Evolutionary conservation across 495 filamentous ascomycete species (phyloP).

Genomic region (Jackrogersella multiformis): DNA sequence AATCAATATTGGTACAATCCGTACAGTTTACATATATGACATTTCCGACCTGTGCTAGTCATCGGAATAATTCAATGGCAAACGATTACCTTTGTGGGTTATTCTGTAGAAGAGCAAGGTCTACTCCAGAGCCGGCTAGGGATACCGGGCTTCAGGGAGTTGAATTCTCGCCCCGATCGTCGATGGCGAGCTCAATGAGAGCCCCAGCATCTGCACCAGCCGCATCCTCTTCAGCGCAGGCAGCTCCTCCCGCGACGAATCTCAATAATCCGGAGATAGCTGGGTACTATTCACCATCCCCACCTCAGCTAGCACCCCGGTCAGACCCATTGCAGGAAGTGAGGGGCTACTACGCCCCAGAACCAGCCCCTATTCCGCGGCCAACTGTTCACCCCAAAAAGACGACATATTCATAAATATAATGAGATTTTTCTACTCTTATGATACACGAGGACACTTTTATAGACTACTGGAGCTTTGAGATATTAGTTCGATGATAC

Average conservation of each 20-base stretch:
- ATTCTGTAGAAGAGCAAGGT: conserved; percentile 12
- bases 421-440: neutral
- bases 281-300: conserved; percentile 39
- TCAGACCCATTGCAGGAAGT: conserved; percentile 19
- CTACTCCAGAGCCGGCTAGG: neutral
- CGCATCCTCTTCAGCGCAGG: neutral
- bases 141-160: conserved; percentile 23
- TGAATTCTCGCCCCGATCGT: conserved; percentile 35
- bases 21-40: too few species aligned
- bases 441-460: neutral
- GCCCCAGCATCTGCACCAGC: neutral
- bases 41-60: too few species aligned
- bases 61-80: conserved; percentile 15
- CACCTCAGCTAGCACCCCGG: neutral
- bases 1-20: neutral
- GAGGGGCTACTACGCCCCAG: conserved; percentile 39
- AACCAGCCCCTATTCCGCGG: conserved; percentile 5
- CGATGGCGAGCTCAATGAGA: conserved; percentile 22
- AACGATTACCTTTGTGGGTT: conserved; percentile 25
- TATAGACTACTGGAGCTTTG: neutral
- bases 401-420: conserved; percentile 20
- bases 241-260: neutral
- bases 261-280: conserved; percentile 32
- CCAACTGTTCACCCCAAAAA: conserved; percentile 10
- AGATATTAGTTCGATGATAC: neutral